Conservation (phyloP, 176 grass and related monocot genomes). For the Paspalum vaginatum region DNA sequence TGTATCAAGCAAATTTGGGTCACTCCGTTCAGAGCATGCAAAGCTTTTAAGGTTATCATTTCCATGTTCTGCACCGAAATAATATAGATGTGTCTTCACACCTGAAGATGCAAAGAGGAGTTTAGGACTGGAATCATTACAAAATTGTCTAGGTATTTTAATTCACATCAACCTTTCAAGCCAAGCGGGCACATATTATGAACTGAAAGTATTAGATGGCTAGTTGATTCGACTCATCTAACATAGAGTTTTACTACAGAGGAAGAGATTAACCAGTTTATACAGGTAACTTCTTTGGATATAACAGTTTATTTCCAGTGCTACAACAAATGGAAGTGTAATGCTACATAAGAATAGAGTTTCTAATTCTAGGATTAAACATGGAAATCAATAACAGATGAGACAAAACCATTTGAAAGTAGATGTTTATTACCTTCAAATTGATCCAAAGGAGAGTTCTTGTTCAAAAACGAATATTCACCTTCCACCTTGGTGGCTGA, state of each 20-base stretch:
- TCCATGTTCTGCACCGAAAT: slow-evolving; percentile 33
- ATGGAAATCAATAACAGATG: neutral
- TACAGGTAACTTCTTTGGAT: neutral
- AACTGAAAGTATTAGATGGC: slow-evolving; percentile 21
- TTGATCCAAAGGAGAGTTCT: slow-evolving; percentile 49
- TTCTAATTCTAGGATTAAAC: neutral
- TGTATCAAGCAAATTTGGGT: slow-evolving; percentile 59
- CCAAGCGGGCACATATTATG: slow-evolving; percentile 22
- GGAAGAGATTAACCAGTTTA: neutral
- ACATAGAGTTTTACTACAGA: neutral
- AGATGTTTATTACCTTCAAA: slow-evolving; percentile 48
- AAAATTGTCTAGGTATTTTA: slow-evolving; percentile 13
- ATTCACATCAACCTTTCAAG: neutral
- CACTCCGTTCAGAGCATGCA: slow-evolving; percentile 11
- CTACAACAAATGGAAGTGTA: neutral
- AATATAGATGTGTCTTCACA: slow-evolving; percentile 58
- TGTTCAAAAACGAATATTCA: slow-evolving; percentile 39
- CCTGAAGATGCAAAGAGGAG: slow-evolving; percentile 32
- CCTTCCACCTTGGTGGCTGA: slow-evolving; percentile 51
- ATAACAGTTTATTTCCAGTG: neutral
- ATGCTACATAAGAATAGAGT: neutral
- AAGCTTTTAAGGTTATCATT: slow-evolving; percentile 20
- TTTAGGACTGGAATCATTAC: slow-evolving; percentile 17
- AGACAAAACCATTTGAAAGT: slow-evolving; percentile 34
- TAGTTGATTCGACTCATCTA: neutral